These are phyloP conservation scores for Umbelopsis vinacea DNA, from an alignment of 192 early-diverging fungal species.

Conservation along the genomic window DNA sequence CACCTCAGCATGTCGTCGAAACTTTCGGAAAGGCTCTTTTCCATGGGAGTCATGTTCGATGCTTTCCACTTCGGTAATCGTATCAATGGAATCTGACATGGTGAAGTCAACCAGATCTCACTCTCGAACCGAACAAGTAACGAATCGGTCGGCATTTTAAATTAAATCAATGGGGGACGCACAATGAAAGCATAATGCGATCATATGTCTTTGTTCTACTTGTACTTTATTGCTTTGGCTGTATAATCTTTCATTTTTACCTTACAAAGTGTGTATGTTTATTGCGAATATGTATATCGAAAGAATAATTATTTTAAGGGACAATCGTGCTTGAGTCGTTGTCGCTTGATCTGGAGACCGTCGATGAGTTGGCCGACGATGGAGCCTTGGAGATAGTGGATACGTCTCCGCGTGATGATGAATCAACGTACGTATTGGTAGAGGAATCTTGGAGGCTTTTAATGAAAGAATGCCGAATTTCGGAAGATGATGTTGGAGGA, in stretches of 20 bases:
- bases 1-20: no score
- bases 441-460: conserved; percentile 1
- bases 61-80: background rate
- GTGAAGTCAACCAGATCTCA: background rate
- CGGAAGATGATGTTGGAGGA: conserved; percentile 11
- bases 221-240: no score
- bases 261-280: background rate
- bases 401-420: background rate
- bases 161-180: background rate
- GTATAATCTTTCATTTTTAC: background rate
- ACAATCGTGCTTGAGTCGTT: conserved; percentile 15
- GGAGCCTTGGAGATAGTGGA: background rate
- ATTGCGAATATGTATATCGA: background rate
- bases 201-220: background rate
- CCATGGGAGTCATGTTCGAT: background rate
- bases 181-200: background rate
- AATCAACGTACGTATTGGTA: background rate
- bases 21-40: background rate
- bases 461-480: conserved; percentile 6
- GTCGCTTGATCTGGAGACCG: background rate
- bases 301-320: background rate
- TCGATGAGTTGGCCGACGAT: background rate
- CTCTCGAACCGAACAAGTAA: background rate
- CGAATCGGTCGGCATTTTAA: background rate
- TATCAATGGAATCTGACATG: conserved; percentile 13